Evolutionary conservation across 805 yeast species (phyloP).

Genomic region (Ogataea corticis): DNA sequence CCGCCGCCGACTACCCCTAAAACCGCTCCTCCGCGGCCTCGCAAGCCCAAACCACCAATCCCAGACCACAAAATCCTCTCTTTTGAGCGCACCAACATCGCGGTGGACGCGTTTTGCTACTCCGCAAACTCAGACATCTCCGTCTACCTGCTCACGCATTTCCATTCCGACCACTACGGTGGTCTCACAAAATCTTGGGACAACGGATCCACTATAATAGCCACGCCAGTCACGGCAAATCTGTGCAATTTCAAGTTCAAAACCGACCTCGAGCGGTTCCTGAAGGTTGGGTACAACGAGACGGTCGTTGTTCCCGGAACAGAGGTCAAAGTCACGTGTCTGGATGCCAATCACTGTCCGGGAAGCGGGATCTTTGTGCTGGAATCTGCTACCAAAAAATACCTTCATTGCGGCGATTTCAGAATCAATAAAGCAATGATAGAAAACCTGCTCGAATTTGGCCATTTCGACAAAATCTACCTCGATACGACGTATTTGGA

Average conservation of each 20-base stretch:
- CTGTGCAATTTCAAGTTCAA: constrained; percentile 56
- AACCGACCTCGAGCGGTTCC: constrained; percentile 45
- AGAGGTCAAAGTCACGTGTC: constrained; percentile 53
- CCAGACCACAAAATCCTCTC: constrained; percentile 56
- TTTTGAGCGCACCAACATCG: constrained; percentile 41
- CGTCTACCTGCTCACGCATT: constrained; percentile 72
- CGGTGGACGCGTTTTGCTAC: constrained; percentile 69
- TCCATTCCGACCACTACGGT: constrained; percentile 92
- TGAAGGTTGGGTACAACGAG: constrained; percentile 40
- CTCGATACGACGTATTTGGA: constrained; percentile 89
- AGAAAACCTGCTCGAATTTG: constrained; percentile 30
- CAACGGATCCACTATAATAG: constrained; percentile 61
- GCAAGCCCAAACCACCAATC: constrained; percentile 37
- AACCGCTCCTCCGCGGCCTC: constrained; percentile 18
- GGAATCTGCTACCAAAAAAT: constrained; percentile 43
- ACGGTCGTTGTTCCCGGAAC: constrained; percentile 41
- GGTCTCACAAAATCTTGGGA: constrained; percentile 81
- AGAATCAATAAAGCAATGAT: constrained; percentile 63
- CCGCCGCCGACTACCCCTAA: constrained; percentile 4
- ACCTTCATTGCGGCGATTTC: constrained; percentile 92
- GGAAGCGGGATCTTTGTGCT: constrained; percentile 85
- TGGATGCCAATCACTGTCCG: constrained; percentile 96
- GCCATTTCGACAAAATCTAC: constrained; percentile 60
- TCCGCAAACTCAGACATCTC: constrained; percentile 45
- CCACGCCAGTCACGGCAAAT: constrained; percentile 68